These are phyloP conservation scores for Eutrema salsugineum DNA, from an alignment of 441 rosid species.

Conservation along the genomic window DNA sequence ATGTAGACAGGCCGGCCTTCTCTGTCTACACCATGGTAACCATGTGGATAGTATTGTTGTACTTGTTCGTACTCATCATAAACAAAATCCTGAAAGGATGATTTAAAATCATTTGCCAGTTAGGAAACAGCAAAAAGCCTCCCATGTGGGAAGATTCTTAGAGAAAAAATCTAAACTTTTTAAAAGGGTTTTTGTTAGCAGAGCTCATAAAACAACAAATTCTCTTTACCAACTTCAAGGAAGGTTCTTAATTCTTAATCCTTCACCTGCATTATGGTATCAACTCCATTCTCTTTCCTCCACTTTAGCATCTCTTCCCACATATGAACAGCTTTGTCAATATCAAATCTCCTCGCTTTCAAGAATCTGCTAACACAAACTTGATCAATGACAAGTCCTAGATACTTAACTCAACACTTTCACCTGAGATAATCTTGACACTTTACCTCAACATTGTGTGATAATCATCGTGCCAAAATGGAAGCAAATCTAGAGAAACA, in stretches of 20 bases:
- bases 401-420: background rate
- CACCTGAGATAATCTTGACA: background rate
- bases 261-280: slow-evolving; percentile 76
- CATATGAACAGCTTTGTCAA: slow-evolving; percentile 75
- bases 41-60: slow-evolving; percentile 80
- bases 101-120: slow-evolving; percentile 9
- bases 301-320: slow-evolving; percentile 95
- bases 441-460: slow-evolving; percentile 83
- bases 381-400: background rate
- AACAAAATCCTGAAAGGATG: slow-evolving; percentile 65
- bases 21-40: slow-evolving; percentile 95
- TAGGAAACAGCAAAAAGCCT: slow-evolving; percentile 8
- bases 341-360: slow-evolving; percentile 84
- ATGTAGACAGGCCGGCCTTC: slow-evolving; percentile 84
- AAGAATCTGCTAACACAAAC: slow-evolving; percentile 55
- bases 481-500: slow-evolving; percentile 68
- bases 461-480: slow-evolving; percentile 70
- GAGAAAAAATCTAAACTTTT: too few relatives aligned
- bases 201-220: slow-evolving; percentile 11
- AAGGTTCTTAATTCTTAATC: slow-evolving; percentile 5
- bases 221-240: background rate
- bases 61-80: slow-evolving; percentile 78
- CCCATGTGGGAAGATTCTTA: slow-evolving; percentile 14
- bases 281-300: slow-evolving; percentile 78
- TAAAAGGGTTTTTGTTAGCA: too few relatives aligned